Evolutionary conservation across 2,329 filamentous ascomycete genomes (phyloP).

Genomic region (Stenocarpella maydis): DNA sequence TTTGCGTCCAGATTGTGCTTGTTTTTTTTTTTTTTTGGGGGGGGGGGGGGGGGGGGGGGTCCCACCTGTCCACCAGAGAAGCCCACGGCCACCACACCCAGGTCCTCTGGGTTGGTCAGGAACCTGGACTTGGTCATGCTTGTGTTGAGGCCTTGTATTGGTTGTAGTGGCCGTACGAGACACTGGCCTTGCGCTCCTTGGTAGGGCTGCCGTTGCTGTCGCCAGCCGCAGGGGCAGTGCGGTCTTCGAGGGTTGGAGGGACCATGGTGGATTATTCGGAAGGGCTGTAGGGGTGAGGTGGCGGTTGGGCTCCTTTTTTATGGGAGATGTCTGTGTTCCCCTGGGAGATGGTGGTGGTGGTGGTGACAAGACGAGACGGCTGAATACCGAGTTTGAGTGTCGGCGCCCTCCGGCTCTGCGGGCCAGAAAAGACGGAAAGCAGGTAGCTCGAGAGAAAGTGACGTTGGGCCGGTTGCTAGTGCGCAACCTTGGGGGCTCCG

Average conservation of each 20-base stretch:
- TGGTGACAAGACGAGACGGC: neutral
- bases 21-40: too few species aligned
- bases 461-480: conserved; percentile 3
- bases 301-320: neutral
- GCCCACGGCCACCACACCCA: conserved; percentile 92
- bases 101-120: conserved; percentile 78
- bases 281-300: neutral
- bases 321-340: neutral
- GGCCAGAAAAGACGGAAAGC: conserved; percentile 1
- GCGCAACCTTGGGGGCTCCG: neutral
- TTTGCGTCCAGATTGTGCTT: too few species aligned
- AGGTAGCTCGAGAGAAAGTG: conserved; percentile 13
- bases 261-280: conserved; percentile 17
- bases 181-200: conserved; percentile 35
- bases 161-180: conserved; percentile 35
- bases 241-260: conserved; percentile 32
- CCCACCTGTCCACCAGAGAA: conserved; percentile 95
- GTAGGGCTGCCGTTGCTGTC: conserved; percentile 17
- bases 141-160: conserved; percentile 54
- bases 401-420: conserved; percentile 17
- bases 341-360: neutral
- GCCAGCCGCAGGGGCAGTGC: conserved; percentile 12
- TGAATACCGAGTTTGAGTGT: neutral
- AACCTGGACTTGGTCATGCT: conserved; percentile 73
- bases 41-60: neutral